Percentiles rank a stretch among this genome's conserved stretches.
These are phyloP conservation scores for Cladosporium velox DNA, from an alignment of 2,329 filamentous ascomycete species.

Conservation along the genomic window DNA sequence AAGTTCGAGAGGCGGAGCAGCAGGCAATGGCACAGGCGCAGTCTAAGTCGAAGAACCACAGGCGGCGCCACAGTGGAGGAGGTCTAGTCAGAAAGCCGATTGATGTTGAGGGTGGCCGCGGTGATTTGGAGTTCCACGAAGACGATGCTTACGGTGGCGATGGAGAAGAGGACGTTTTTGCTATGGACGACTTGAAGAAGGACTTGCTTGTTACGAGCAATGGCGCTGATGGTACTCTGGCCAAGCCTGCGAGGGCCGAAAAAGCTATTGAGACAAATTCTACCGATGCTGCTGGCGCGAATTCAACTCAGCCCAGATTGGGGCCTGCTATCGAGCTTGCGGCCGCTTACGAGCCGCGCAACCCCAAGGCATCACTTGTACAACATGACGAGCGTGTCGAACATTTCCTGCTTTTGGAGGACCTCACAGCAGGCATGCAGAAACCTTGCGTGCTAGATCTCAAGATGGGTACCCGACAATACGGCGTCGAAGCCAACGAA, in stretches of 20 bases:
- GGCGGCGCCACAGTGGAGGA: slow-evolving; percentile 82
- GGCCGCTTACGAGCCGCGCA: slow-evolving; percentile 35
- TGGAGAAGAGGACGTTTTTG: slow-evolving; percentile 69
- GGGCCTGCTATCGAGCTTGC: slow-evolving; percentile 36
- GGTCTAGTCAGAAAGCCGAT: slow-evolving; percentile 72
- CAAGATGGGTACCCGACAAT: slow-evolving; percentile 98
- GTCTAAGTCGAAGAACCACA: slow-evolving; percentile 32
- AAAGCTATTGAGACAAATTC: background rate
- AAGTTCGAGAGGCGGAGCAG: slow-evolving; percentile 28
- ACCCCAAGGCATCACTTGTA: slow-evolving; percentile 49
- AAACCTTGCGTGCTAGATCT: slow-evolving; percentile 94
- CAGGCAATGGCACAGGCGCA: background rate
- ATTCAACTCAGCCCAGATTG: slow-evolving; percentile 21
- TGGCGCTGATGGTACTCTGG: background rate
- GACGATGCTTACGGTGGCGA: slow-evolving; percentile 84
- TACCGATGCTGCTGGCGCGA: background rate
- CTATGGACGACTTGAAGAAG: slow-evolving; percentile 60
- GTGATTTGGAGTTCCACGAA: slow-evolving; percentile 87
- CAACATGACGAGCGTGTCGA: slow-evolving; percentile 68
- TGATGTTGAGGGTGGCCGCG: slow-evolving; percentile 66
- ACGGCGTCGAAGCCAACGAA: slow-evolving; percentile 84
- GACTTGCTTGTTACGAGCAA: slow-evolving; percentile 16
- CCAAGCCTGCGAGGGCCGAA: background rate
- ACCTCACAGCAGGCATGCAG: slow-evolving; percentile 95
- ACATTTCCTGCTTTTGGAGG: slow-evolving; percentile 90